These are phyloP conservation scores for Dendrostoma leiphaemia DNA, from an alignment of 2,329 filamentous ascomycete genomes.

Conservation along the genomic window DNA sequence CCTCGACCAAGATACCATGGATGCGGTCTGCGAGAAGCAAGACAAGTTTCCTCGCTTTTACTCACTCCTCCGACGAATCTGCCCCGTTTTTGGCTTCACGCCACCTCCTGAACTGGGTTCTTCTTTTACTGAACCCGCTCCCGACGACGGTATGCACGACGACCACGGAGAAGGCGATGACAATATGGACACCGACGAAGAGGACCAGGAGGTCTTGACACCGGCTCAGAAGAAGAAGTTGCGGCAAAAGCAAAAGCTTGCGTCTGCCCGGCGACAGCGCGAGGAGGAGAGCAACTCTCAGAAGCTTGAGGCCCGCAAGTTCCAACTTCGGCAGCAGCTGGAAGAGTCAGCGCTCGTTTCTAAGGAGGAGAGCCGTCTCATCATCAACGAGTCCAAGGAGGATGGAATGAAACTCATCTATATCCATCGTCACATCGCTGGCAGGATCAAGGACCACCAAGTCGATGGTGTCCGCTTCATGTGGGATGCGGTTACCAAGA, in stretches of 20 bases:
- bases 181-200: slow-evolving; percentile 29
- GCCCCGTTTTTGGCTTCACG: too few relatives aligned
- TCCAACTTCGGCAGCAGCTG: slow-evolving; percentile 44
- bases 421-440: slow-evolving; percentile 62
- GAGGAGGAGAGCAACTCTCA: slow-evolving; percentile 52
- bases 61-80: slow-evolving; percentile 21
- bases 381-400: slow-evolving; percentile 66
- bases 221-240: slow-evolving; percentile 44
- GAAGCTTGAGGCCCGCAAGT: slow-evolving; percentile 46
- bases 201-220: slow-evolving; percentile 28
- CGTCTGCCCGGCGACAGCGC: slow-evolving; percentile 53
- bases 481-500: slow-evolving; percentile 77
- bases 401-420: slow-evolving; percentile 61
- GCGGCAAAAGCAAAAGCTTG: slow-evolving; percentile 37
- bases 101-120: too few relatives aligned
- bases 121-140: slow-evolving; percentile 26
- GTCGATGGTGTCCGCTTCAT: slow-evolving; percentile 80
- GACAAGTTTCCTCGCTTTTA: background rate
- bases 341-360: slow-evolving; percentile 40
- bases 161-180: too few relatives aligned
- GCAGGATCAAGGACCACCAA: slow-evolving; percentile 74
- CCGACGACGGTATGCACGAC: slow-evolving; percentile 46
- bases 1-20: background rate
- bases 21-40: background rate
- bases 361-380: slow-evolving; percentile 49